Evolutionary conservation across 1,284 basidiomycete genomes (phyloP), one percentile per base, ranked within the genome.

Genomic region (Puccinia novopanici): DNA sequence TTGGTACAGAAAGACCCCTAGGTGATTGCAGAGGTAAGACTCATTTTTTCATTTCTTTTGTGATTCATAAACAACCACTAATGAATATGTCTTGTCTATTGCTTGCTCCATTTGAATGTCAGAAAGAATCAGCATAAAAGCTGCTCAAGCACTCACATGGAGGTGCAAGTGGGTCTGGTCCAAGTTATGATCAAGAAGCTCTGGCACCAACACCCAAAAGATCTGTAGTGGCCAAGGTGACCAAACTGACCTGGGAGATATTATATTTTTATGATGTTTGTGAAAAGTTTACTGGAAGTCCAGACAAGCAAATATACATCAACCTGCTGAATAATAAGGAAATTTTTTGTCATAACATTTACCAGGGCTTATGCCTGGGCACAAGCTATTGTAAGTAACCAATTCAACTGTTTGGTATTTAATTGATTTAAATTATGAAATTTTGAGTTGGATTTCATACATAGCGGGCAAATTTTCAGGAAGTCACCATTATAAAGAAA

Each of bases 71-170:
- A n/a, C n/a, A n/a, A n/a, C n/a, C n/a, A n/a, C n/a, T n/a, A n/a
- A n/a, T n/a, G n/a, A n/a, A n/a, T n/a, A n/a, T n/a, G n/a, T n/a
- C n/a, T n/a, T n/a, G n/a, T n/a, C n/a, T n/a, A n/a, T n/a, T n/a
- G n/a, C n/a, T n/a, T n/a, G 59, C 9, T 30, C 30, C 30, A 6
- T 61, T 61, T n/a, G 3, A 3, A 10, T 30, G 42, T 22, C n/a
- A 68, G 65, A 68, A 68, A 68, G 15, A 68, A 45, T 24, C 37
- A 3, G 37, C 24, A 3, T 68, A 68, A 12, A 68, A 50, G 40
- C 65, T 27, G 13, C 65, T 68, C 40, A 37, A 68, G 30, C 13
- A 5, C 3, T 27, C 8, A 8, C 30, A 68, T 10, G n/a, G 12
- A 15, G 24, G 24, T 24, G 10, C 24, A 15, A 37, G 59, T 15